Evolutionary conservation across 1,139 yeast species (phyloP).

Genomic region (Taphrina confusa): DNA sequence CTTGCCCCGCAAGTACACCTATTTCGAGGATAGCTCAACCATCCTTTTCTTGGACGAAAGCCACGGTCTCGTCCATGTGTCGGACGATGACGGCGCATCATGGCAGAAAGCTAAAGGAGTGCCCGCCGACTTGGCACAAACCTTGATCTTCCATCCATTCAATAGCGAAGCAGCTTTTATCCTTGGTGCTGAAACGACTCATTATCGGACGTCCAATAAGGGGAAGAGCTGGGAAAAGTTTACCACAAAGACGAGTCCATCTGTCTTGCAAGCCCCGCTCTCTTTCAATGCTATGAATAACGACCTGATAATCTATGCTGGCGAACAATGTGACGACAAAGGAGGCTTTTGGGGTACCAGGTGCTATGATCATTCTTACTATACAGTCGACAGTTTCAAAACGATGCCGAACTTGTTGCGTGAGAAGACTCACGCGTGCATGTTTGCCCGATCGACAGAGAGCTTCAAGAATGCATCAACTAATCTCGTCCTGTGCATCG

Average conservation of each 20-base stretch:
- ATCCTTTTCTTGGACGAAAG: slow-evolving; percentile 51
- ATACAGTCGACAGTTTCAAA: slow-evolving; percentile 59
- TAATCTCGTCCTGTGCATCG: slow-evolving; percentile 34
- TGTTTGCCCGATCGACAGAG: slow-evolving; percentile 54
- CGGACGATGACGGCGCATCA: slow-evolving; percentile 60
- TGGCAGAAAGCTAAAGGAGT: slow-evolving; percentile 52
- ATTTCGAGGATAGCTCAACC: slow-evolving; percentile 41
- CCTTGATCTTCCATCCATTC: slow-evolving; percentile 53
- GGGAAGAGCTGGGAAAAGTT: slow-evolving; percentile 62
- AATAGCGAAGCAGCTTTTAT: slow-evolving; percentile 57
- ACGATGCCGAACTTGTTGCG: slow-evolving; percentile 49
- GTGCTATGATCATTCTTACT: slow-evolving; percentile 52
- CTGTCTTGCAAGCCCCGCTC: slow-evolving; percentile 43
- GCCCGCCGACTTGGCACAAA: slow-evolving; percentile 45
- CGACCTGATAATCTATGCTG: slow-evolving; percentile 51
- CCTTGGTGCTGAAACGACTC: slow-evolving; percentile 48
- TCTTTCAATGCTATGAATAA: slow-evolving; percentile 52
- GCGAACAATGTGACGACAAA: slow-evolving; percentile 48
- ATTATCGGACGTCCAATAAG: slow-evolving; percentile 58
- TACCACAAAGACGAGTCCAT: slow-evolving; percentile 42
- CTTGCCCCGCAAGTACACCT: slow-evolving; percentile 38
- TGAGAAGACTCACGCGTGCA: slow-evolving; percentile 49
- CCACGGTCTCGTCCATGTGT: slow-evolving; percentile 47
- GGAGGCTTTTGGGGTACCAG: slow-evolving; percentile 39
- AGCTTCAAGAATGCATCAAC: slow-evolving; percentile 48